Conservation (phyloP, 352 stramenopile genomes). For the Phytopythium oedochilum region DNA sequence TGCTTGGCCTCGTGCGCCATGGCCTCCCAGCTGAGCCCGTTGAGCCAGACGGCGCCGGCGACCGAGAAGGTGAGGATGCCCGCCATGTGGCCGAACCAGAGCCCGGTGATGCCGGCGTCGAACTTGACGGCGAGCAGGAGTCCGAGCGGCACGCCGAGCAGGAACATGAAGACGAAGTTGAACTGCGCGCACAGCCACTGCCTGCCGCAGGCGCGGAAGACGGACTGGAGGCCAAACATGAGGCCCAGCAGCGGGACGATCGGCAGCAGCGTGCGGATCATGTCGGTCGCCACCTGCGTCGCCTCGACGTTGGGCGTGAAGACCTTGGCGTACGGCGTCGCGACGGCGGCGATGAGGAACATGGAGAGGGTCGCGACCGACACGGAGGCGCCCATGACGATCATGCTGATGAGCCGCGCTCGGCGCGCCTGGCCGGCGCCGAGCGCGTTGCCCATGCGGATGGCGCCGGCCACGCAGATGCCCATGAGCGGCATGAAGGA, state of each 20-base stretch:
- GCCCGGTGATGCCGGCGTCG: slow-evolving; percentile 30
- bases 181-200: slow-evolving; percentile 43
- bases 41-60: slow-evolving; percentile 34
- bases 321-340: slow-evolving; percentile 24
- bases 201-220: slow-evolving; percentile 45
- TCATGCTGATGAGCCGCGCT: slow-evolving; percentile 29
- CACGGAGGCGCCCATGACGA: slow-evolving; percentile 24
- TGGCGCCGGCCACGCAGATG: slow-evolving; percentile 38
- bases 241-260: slow-evolving; percentile 34
- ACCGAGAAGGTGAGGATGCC: slow-evolving; percentile 35
- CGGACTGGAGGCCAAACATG: slow-evolving; percentile 31
- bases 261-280: slow-evolving; percentile 27
- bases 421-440: slow-evolving; percentile 40
- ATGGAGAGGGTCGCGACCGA: slow-evolving; percentile 27
- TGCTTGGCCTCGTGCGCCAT: slow-evolving; percentile 47
- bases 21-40: slow-evolving; percentile 39
- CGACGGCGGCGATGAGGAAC: slow-evolving; percentile 22
- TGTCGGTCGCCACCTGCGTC: slow-evolving; percentile 15
- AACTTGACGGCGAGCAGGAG: slow-evolving; percentile 37
- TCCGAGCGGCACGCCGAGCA: slow-evolving; percentile 39
- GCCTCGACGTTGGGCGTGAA: slow-evolving; percentile 36
- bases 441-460: slow-evolving; percentile 56
- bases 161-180: slow-evolving; percentile 49
- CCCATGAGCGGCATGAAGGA: slow-evolving; percentile 46
- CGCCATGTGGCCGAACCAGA: slow-evolving; percentile 54